Conservation (phyloP, 164 flowering plant species). For the Chloranthus sessilifolius region DNA sequence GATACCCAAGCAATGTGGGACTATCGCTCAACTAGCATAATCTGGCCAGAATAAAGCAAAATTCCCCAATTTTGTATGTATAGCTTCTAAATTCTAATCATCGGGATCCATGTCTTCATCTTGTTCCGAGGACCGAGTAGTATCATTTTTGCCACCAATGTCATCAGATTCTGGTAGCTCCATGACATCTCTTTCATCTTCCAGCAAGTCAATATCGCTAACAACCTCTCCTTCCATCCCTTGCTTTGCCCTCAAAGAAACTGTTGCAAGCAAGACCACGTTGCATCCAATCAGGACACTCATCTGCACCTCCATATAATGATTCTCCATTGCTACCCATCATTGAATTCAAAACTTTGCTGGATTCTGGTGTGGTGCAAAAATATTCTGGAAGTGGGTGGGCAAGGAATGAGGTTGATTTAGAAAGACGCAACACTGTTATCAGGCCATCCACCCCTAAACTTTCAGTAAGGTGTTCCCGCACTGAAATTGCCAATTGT, state of each 20-base stretch:
- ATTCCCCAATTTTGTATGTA: not conserved
- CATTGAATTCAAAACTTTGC: conserved; percentile 17
- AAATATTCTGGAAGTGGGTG: conserved; percentile 95
- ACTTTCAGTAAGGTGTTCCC: conserved; percentile 83
- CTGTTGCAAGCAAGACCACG: conserved; percentile 28
- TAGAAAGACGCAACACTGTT: conserved; percentile 47
- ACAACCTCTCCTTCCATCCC: conserved; percentile 24
- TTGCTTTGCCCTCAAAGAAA: conserved; percentile 17
- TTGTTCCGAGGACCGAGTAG: conserved; percentile 30
- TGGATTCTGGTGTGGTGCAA: conserved; percentile 46
- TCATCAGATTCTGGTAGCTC: conserved; percentile 36
- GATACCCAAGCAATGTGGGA: no score
- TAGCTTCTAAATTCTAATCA: conserved; percentile 32
- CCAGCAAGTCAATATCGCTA: conserved; percentile 39
- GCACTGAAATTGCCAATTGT: conserved; percentile 65
- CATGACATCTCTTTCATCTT: conserved; percentile 44
- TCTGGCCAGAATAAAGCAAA: no score
- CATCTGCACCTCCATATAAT: conserved; percentile 62
- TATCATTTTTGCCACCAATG: conserved; percentile 18
- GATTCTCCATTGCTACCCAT: conserved; percentile 29
- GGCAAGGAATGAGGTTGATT: conserved; percentile 64
- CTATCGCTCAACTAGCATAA: no score
- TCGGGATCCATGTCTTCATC: conserved; percentile 92
- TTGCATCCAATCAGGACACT: conserved; percentile 85
- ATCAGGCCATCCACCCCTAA: conserved; percentile 62